Conservation (phyloP, 1,139 yeast genomes). For the Zygosaccharomyces sapae region DNA sequence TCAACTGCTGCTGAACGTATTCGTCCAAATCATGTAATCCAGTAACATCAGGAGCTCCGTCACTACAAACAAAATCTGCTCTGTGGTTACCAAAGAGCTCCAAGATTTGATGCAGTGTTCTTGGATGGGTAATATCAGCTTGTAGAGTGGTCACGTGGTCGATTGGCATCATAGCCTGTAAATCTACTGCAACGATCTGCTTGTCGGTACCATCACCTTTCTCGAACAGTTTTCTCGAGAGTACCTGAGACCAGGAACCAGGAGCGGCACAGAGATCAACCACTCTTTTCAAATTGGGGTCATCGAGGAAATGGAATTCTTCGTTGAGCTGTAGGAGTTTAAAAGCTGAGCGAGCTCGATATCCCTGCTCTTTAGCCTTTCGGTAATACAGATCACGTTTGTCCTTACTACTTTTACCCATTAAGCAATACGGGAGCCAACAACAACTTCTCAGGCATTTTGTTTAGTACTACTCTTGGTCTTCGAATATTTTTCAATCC, state of each 20-base stretch:
- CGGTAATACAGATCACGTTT: slow-evolving; percentile 87
- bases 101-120: slow-evolving; percentile 68
- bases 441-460: neutral
- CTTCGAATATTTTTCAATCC: neutral
- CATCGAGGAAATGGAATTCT: slow-evolving; percentile 70
- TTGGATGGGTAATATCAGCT: slow-evolving; percentile 96
- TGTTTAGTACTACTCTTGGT: too few species aligned
- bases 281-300: slow-evolving; percentile 64
- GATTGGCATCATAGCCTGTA: slow-evolving; percentile 96
- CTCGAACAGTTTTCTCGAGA: slow-evolving; percentile 62
- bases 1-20: slow-evolving; percentile 90
- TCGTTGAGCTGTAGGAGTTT: slow-evolving; percentile 85
- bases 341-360: slow-evolving; percentile 95
- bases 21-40: slow-evolving; percentile 96
- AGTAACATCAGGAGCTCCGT: slow-evolving; percentile 98
- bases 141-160: slow-evolving; percentile 83
- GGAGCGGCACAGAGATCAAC: slow-evolving; percentile 99
- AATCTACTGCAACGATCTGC: slow-evolving; percentile 86
- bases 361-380: slow-evolving; percentile 95
- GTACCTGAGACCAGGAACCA: slow-evolving; percentile 97
- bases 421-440: slow-evolving; percentile 28
- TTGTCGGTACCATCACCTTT: slow-evolving; percentile 42
- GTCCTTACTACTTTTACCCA: slow-evolving; percentile 96
- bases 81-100: slow-evolving; percentile 83
- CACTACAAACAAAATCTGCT: slow-evolving; percentile 94